Evolutionary conservation across 2,329 filamentous ascomycete species (phyloP).

Genomic region (Dothistroma septosporum): DNA sequence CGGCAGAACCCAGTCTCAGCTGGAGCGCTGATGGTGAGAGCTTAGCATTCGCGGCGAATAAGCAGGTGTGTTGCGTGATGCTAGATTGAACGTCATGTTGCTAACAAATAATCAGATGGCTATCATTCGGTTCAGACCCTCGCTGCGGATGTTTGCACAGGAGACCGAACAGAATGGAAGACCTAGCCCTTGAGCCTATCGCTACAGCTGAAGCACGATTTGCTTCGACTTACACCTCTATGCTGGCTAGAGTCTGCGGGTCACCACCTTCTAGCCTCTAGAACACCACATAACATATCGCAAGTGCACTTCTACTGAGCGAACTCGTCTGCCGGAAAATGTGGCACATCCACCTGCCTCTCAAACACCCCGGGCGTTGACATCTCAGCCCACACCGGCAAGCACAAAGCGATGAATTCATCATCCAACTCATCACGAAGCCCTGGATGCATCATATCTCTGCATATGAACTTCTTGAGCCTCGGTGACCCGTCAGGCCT

Average conservation of each 20-base stretch:
- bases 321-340: neutral
- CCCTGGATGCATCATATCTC: conserved; percentile 22
- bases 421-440: conserved; percentile 28
- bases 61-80: conserved; percentile 40
- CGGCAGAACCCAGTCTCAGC: conserved; percentile 38
- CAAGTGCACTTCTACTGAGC: neutral
- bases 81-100: neutral
- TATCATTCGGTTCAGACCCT: conserved; percentile 21
- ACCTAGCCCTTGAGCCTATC: conserved; percentile 6
- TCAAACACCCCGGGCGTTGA: conserved; percentile 23
- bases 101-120: conserved; percentile 15
- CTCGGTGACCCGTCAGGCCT: conserved; percentile 12
- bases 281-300: neutral
- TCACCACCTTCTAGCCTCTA: neutral
- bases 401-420: conserved; percentile 25
- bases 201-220: neutral
- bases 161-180: conserved; percentile 5
- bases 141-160: conserved; percentile 4
- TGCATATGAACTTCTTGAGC: conserved; percentile 26
- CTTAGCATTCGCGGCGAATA: conserved; percentile 43
- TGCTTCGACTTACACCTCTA: too few relatives aligned
- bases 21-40: conserved; percentile 55
- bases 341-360: conserved; percentile 9
- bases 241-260: too few relatives aligned
- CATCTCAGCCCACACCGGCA: conserved; percentile 30